Evolutionary conservation across 352 stramenopile species (phyloP).

Genomic region (Pythium dissimile): DNA sequence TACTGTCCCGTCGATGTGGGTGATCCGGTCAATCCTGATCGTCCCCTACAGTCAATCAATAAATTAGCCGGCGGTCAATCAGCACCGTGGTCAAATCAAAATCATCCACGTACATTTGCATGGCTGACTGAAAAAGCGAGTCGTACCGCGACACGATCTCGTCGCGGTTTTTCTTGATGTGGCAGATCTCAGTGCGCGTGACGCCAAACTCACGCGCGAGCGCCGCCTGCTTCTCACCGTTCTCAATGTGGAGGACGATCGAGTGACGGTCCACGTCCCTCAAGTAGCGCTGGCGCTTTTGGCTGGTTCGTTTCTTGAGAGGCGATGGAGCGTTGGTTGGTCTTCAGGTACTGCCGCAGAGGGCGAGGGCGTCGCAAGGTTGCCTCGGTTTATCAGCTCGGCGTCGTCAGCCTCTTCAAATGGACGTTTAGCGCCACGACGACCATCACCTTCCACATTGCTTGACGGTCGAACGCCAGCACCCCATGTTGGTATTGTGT

Average conservation of each 20-base stretch:
- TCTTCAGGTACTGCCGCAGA: neutral
- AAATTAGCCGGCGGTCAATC: neutral
- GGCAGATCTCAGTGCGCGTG: conserved; percentile 62
- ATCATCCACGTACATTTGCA: conserved; percentile 38
- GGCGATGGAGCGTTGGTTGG: neutral
- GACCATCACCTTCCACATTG: too few species aligned
- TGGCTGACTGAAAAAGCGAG: conserved; percentile 44
- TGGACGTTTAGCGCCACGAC: too few species aligned
- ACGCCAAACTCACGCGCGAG: conserved; percentile 68
- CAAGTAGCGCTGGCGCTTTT: conserved; percentile 53
- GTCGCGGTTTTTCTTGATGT: conserved; percentile 76
- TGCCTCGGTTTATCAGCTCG: too few species aligned
- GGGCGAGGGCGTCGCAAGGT: too few species aligned
- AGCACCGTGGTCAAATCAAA: neutral
- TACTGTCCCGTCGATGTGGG: neutral
- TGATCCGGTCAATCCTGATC: neutral
- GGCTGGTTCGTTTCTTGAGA: too few species aligned
- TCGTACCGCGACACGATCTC: conserved; percentile 73
- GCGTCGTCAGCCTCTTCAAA: too few species aligned
- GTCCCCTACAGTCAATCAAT: neutral
- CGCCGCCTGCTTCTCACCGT: conserved; percentile 61
- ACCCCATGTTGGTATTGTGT: too few species aligned
- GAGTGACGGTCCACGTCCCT: conserved; percentile 50
- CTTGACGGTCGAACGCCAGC: too few species aligned
- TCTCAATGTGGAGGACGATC: conserved; percentile 68